phyloP scores from a whole-genome alignment of 352 stramenopile species.

The Phytophthora uliginosa region DNA sequence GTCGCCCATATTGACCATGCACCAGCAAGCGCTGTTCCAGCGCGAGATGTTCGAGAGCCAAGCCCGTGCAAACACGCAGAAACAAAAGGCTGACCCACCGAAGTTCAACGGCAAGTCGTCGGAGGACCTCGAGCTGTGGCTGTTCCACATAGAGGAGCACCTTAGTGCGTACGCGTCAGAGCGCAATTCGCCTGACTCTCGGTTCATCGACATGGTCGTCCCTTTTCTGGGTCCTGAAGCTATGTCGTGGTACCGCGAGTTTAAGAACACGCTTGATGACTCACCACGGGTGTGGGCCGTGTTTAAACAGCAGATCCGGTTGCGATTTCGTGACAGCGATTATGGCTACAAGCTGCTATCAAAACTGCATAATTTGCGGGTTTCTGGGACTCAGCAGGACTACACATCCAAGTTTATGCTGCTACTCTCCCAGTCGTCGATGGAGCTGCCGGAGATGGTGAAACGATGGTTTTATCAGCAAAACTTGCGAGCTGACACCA shows the following conservation, averaged over 20 bases:
- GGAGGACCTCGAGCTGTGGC: constrained; percentile 7
- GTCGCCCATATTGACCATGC: neutral
- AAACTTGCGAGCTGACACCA: neutral
- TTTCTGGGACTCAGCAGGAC: neutral
- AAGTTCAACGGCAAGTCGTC: constrained; percentile 2
- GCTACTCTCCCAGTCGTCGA: neutral
- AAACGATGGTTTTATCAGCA: neutral
- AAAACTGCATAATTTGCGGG: neutral
- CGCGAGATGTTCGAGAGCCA: constrained; percentile 1
- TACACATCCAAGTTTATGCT: neutral
- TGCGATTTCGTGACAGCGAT: neutral
- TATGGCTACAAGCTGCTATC: neutral
- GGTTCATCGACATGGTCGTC: constrained; percentile 12
- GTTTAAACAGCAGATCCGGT: neutral
- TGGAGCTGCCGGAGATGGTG: neutral
- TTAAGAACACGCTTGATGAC: constrained; percentile 7
- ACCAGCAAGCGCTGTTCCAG: neutral
- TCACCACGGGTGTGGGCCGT: neutral
- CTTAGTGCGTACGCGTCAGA: neutral
- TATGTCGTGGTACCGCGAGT: constrained; percentile 18
- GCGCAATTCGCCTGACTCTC: neutral
- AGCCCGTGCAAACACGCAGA: neutral
- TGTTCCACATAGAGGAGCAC: constrained; percentile 11
- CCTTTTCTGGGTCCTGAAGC: neutral
- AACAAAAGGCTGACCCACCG: neutral